phyloP scores from a whole-genome alignment of 768 basidiomycete species.

The Hysterangium stoloniferum region DNA sequence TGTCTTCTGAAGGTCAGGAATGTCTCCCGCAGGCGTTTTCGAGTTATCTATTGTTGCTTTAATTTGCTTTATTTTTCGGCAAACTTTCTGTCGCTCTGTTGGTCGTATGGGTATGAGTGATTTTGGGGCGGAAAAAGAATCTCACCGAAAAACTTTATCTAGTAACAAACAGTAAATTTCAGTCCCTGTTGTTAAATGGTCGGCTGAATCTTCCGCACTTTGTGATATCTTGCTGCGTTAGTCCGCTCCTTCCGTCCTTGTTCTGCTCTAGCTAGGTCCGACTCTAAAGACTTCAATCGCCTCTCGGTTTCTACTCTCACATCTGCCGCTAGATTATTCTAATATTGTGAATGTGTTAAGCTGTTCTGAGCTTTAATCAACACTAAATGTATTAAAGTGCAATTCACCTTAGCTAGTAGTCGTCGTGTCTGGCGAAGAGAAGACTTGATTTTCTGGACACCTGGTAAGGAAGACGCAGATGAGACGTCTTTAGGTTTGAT shows the following conservation, averaged over 20 bases:
- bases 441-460: slow-evolving; percentile 83
- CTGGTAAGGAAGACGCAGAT: slow-evolving; percentile 33
- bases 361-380: background rate
- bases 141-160: slow-evolving; percentile 87
- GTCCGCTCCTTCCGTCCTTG: slow-evolving; percentile 58
- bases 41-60: slow-evolving; percentile 43
- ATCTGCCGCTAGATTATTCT: slow-evolving; percentile 82
- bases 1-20: slow-evolving; percentile 33
- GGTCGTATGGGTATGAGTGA: background rate
- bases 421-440: slow-evolving; percentile 75
- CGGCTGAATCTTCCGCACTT: slow-evolving; percentile 25
- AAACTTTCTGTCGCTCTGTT: slow-evolving; percentile 80
- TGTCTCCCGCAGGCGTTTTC: slow-evolving; percentile 30
- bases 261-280: slow-evolving; percentile 61
- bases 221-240: slow-evolving; percentile 76
- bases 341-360: background rate
- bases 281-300: slow-evolving; percentile 64
- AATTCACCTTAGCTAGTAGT: slow-evolving; percentile 66
- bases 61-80: slow-evolving; percentile 66
- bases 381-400: background rate
- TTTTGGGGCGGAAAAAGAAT: slow-evolving; percentile 4
- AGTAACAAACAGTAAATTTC: background rate
- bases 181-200: background rate
- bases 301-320: slow-evolving; percentile 77
- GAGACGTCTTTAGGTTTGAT: background rate